These are phyloP conservation scores for Thalassiosira delicatula DNA, from an alignment of 352 stramenopile genomes.

Conservation along the genomic window DNA sequence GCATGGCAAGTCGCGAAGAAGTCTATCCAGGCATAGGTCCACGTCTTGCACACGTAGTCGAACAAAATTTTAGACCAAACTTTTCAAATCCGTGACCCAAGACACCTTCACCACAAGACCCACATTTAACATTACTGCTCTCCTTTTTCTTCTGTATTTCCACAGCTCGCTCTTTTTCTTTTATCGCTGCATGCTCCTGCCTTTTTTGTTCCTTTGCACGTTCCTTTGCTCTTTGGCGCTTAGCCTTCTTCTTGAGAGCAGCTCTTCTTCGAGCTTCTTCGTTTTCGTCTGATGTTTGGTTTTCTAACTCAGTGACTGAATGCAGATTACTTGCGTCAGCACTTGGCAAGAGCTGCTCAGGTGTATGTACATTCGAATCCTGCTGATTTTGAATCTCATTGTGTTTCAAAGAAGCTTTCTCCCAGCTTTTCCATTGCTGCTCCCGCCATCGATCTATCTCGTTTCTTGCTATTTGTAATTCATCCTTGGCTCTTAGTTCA, in stretches of 20 bases:
- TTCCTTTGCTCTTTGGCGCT: constrained; percentile 66
- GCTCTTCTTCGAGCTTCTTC: constrained; percentile 41
- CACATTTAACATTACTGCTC: constrained; percentile 50
- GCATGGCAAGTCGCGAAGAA: too few species aligned
- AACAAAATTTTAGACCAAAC: too few species aligned
- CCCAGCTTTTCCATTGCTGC: constrained; percentile 61
- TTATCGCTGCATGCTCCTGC: too few species aligned
- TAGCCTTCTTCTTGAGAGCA: constrained; percentile 58
- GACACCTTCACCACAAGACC: constrained; percentile 55
- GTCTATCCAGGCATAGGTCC: too few species aligned
- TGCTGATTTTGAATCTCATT: constrained; percentile 11
- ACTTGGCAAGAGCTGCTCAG: too few species aligned
- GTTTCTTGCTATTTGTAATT: constrained; percentile 42
- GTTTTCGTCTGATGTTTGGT: constrained; percentile 5
- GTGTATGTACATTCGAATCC: background rate
- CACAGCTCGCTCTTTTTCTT: constrained; percentile 38
- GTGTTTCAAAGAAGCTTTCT: constrained; percentile 2
- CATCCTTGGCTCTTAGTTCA: constrained; percentile 49
- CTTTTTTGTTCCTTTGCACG: constrained; percentile 62
- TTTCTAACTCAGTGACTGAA: background rate
- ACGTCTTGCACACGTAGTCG: too few species aligned
- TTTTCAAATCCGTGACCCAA: constrained; percentile 67
- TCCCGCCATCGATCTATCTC: constrained; percentile 70
- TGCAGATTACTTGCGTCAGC: too few species aligned
- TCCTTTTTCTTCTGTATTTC: constrained; percentile 47